Evolutionary conservation across 1,284 basidiomycete genomes (phyloP), one percentile per base, ranked within the genome.

Genomic region (Inonotus hispidus): DNA sequence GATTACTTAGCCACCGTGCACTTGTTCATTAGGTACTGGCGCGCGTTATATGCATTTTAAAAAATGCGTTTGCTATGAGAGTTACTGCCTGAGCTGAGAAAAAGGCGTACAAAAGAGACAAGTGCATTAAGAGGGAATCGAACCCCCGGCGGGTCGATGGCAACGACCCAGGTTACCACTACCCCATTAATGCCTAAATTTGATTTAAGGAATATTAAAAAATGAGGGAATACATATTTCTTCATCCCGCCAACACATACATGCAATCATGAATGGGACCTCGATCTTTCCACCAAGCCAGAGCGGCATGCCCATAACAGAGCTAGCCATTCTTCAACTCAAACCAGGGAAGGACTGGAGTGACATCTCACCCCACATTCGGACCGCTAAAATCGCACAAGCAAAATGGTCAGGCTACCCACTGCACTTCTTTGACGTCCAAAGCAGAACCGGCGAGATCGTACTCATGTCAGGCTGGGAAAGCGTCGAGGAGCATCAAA

Each of bases 401-500:
- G 70, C 73, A 3, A 71, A 71, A 27, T 74, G 71, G 63, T 79
- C 78, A 0, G 72, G 74, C 14, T 76, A 73, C 63, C 73, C 75
- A 13, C 64, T 80, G 16, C 65, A 68, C 27, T 78, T 74, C 67
- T 78, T 75, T 68, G 65, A 68, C 13, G 68, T 74, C 59, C 56
- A 62, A 14, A 37, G 59, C 4, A 63, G 68, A 37, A 53, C 69
- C 2, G 60, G 56, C 2, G 62, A 68, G 38, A 59, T 81, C 1
- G 74, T 76, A 65, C 65, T 82, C 41, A 63, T 80, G 41, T 75
- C 78, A 2, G 78, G 79, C 3, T 82, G 80, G 81, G 57, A 69
- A 55, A 70, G 71, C 61, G 73, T 76, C 19, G 64, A 65, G 8
- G 74, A 74, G 8, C 80, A 81, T 62, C 58, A 72, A 25, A 68